Evolutionary conservation across 2,329 filamentous ascomycete genomes (phyloP).

Genomic region (Delphinella strobiligena): DNA sequence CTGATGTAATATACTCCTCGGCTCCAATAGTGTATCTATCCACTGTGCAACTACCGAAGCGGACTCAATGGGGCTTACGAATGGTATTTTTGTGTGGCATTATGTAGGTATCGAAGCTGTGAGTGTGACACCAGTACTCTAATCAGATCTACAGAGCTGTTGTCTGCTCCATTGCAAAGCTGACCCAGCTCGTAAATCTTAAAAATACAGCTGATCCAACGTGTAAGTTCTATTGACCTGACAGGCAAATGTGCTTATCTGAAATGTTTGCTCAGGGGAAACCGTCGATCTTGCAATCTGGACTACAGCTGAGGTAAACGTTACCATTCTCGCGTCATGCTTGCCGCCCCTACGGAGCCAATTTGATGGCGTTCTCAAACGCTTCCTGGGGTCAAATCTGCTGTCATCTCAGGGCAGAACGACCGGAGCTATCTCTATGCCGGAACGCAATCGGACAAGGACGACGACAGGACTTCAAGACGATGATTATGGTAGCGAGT

Average conservation of each 20-base stretch:
- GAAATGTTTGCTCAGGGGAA: slow-evolving; percentile 4
- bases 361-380: slow-evolving; percentile 8
- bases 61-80: slow-evolving; percentile 9
- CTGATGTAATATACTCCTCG: slow-evolving; percentile 9
- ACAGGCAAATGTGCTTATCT: background rate
- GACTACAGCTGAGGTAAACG: slow-evolving; percentile 9
- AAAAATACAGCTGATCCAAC: slow-evolving; percentile 6
- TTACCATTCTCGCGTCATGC: slow-evolving; percentile 11
- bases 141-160: slow-evolving; percentile 4
- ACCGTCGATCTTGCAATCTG: slow-evolving; percentile 9
- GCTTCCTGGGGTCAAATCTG: slow-evolving; percentile 6
- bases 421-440: too few relatives aligned
- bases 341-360: slow-evolving; percentile 9
- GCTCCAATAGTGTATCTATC: slow-evolving; percentile 9
- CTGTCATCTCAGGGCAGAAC: slow-evolving; percentile 2
- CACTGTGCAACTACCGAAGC: slow-evolving; percentile 8
- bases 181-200: slow-evolving; percentile 7
- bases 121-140: background rate
- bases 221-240: background rate
- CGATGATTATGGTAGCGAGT: too few relatives aligned
- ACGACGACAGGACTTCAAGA: too few relatives aligned
- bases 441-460: too few relatives aligned
- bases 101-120: slow-evolving; percentile 5
- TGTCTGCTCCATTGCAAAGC: slow-evolving; percentile 9
- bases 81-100: slow-evolving; percentile 9